Base-by-base conservation (phyloP, 768 basidiomycete species). In the Boletellus sp. region DNA sequence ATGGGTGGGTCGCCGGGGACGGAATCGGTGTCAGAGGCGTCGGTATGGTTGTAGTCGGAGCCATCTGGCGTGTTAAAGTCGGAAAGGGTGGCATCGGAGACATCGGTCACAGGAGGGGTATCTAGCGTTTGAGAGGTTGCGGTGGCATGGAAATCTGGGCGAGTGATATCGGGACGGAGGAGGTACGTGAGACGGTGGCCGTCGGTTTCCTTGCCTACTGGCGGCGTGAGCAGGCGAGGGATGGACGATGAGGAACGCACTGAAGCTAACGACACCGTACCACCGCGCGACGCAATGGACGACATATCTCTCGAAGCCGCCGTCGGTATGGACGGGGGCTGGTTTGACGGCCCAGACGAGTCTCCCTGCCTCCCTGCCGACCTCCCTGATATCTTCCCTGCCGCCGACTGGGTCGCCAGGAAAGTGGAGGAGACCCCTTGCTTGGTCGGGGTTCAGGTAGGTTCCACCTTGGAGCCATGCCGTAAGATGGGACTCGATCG, bases 281-380 rank as follows among this genome's bases (percentile, higher is more conserved):
- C 85, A 91, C 33, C 89, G 74, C 36, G 88, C 87, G 51, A 86
- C 84, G 56, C 89, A 91, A 55, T 93, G 90, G 6, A 91, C 81
- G 40, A 91, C 79, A 58, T 88, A 91, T 28, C 90, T 77, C 24
- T 85, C 81, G 70, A 90, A 91, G 0, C 81, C 74, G 59, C 89
- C 85, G 49, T 85, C 78, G 6, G 72, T 32, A 22, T 49, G 36
- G 19, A 17, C 34, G 6, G 48, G 12, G 12, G 19, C 34, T 22
- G 40, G 13, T 24, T 50, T 59, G 51, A 85, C 81, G n/a, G 72
- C 75, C 90, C 90, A 92, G 4, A 90, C 74, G 17, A 91, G 74
- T 62, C 83, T 78, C 11, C 79, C 67, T 1, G 85, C 81, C 7
- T 83, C 83, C 20, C 87, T 72, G 4, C 75, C 76, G 12, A 91